A percentile compares a stretch with the other conserved stretches of the same genome.
phyloP scores from a whole-genome alignment of 1,284 basidiomycete genomes.

The Ceratobasidium sp. region DNA sequence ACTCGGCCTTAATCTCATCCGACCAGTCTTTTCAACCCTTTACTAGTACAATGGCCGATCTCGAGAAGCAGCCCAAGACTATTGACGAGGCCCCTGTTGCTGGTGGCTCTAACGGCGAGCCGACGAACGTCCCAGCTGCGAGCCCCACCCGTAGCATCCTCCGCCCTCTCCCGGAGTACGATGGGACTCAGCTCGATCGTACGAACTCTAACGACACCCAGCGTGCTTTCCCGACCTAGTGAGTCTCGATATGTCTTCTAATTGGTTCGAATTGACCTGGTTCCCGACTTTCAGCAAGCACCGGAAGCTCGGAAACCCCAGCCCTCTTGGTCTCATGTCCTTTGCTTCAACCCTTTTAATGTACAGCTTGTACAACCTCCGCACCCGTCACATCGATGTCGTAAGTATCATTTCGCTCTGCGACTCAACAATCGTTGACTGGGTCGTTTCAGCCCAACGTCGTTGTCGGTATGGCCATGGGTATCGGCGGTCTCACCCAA shows the following conservation, averaged over 20 bases:
- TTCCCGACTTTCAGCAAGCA: conserved; percentile 36
- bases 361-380: conserved; percentile 53
- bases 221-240: conserved; percentile 25
- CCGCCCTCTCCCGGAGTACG: conserved; percentile 15
- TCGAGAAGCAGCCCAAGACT: conserved; percentile 31
- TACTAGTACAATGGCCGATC: conserved; percentile 28
- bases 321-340: conserved; percentile 55
- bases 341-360: conserved; percentile 61
- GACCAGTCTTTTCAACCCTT: neutral
- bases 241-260: neutral
- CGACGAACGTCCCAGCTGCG: neutral
- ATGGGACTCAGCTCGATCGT: conserved; percentile 21
- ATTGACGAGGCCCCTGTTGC: conserved; percentile 28
- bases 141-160: conserved; percentile 16
- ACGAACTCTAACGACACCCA: conserved; percentile 1
- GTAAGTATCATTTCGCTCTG: neutral
- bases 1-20: neutral
- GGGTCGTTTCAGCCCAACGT: conserved; percentile 48
- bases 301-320: conserved; percentile 54
- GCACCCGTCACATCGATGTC: conserved; percentile 5
- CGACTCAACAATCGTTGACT: neutral
- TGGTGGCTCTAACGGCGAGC: conserved; percentile 7
- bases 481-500: conserved; percentile 53
- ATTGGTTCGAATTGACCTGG: neutral
- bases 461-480: conserved; percentile 49